Conservation (phyloP, 192 early-diverging fungal species). For the Paraglomus occultum region DNA sequence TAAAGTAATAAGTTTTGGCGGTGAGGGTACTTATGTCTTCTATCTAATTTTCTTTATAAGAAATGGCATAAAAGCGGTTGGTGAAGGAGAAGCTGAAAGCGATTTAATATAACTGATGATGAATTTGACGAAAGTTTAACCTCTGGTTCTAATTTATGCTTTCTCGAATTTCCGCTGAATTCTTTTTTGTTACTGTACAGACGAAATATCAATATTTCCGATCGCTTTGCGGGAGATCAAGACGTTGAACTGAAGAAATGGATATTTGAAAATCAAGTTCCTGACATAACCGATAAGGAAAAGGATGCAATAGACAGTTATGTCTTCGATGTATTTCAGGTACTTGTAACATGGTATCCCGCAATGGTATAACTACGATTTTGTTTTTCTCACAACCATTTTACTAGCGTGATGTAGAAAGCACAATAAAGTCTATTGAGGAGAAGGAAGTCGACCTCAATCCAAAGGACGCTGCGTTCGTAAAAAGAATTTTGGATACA, state of each 20-base stretch:
- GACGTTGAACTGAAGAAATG: background rate
- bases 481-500: conserved; percentile 12
- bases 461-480: background rate
- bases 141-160: conserved; percentile 4
- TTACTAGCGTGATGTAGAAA: background rate
- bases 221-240: conserved; percentile 1
- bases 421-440: background rate
- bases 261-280: too few relatives aligned
- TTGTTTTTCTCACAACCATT: too few relatives aligned
- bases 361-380: too few relatives aligned
- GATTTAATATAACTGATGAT: too few relatives aligned
- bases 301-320: too few relatives aligned
- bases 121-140: too few relatives aligned
- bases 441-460: conserved; percentile 2
- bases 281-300: too few relatives aligned
- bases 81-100: background rate
- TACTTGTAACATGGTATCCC: too few relatives aligned
- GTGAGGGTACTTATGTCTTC: background rate
- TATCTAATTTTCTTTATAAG: conserved; percentile 14
- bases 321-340: too few relatives aligned
- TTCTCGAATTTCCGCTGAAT: conserved; percentile 5
- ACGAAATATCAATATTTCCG: conserved; percentile 6
- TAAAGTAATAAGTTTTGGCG: background rate
- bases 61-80: background rate
- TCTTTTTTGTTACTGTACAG: conserved; percentile 5